Base-by-base conservation (phyloP, 257 asterid genomes). In the Solanum lycopersicoides region DNA sequence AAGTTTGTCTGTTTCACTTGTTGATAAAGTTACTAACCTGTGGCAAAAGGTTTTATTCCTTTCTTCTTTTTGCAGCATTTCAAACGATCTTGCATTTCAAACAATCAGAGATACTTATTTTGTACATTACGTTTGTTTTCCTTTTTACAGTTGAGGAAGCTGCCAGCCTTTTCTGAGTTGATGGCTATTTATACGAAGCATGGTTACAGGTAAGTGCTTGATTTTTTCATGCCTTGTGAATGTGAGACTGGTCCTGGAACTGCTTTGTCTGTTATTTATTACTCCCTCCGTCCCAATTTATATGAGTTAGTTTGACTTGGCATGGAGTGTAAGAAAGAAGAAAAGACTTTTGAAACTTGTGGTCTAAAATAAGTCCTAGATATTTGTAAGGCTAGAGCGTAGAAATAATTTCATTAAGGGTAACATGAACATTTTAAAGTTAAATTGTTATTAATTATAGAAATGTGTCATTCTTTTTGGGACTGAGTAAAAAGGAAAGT, bases 111-210 rank as follows among this genome's bases (percentile, higher is more conserved):
- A 59, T 85, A 72, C 59, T 87, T 75, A 84, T 86, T 56, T 82
- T 50, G 88, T 88, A 73, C 83, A 66, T 89, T 84, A 47, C 86
- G 44, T 56, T 84, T 83, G 59, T 83, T 75, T 87, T 89, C 82
- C 72, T 34, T 50, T 90, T 65, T 87, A 87, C 97, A 97, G 99
- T 83, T 97, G 90, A 84, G 90, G 89, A 93, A 92, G 89, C 87
- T 93, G 92, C 97, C 98, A 45, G 96, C 96, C 84, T 97, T 95
- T 87, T 86, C 92, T 23, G 98, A 94, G 88, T 90, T 97, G 92
- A 83, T 89, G 72, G 89, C 91, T 85, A 95, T 93, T 89, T 97
- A 97, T 84, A 82, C 93, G 30, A 91, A 91, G 86, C 94, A 89
- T 85, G 96, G 98, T 90, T 95, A 96, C 95, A 93, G 99, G 99